Evolutionary conservation across 441 rosid genomes (phyloP).

Genomic region (Erodium texanum): DNA sequence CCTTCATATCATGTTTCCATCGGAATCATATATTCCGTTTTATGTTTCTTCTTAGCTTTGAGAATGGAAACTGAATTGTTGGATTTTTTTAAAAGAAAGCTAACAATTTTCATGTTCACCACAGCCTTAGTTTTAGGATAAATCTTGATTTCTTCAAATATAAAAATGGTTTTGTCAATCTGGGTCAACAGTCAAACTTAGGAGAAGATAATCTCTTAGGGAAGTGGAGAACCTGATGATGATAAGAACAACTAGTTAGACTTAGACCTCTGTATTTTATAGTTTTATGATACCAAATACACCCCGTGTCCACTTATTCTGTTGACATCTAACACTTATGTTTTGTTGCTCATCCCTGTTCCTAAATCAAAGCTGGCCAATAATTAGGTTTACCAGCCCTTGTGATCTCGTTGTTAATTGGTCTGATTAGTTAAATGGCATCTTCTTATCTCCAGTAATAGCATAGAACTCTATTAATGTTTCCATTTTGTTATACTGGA

Average conservation of each 20-base stretch:
- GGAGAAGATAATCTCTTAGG: not conserved
- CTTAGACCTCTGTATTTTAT: not conserved
- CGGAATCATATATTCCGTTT: not conserved
- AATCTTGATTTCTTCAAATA: not conserved
- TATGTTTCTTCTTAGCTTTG: not conserved
- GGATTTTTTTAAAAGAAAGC: not conserved
- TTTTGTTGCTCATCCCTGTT: slow-evolving; percentile 1
- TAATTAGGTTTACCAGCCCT: not conserved
- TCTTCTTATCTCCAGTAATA: not conserved
- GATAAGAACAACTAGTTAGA: slow-evolving; percentile 1
- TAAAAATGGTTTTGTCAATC: slow-evolving; percentile 1
- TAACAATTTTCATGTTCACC: not conserved
- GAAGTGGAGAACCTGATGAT: not conserved
- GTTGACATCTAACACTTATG: not conserved
- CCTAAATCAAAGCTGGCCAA: not conserved
- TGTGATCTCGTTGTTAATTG: not conserved
- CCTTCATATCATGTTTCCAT: not conserved
- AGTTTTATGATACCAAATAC: not conserved
- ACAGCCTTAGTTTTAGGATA: not conserved
- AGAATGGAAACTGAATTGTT: not conserved
- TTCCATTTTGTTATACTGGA: not conserved
- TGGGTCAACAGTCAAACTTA: not conserved
- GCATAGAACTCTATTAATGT: not conserved
- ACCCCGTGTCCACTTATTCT: not conserved
- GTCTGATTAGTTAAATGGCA: not conserved